These are phyloP conservation scores for Citrus reticulata DNA, from an alignment of 345 rosid species.

Conservation along the genomic window DNA sequence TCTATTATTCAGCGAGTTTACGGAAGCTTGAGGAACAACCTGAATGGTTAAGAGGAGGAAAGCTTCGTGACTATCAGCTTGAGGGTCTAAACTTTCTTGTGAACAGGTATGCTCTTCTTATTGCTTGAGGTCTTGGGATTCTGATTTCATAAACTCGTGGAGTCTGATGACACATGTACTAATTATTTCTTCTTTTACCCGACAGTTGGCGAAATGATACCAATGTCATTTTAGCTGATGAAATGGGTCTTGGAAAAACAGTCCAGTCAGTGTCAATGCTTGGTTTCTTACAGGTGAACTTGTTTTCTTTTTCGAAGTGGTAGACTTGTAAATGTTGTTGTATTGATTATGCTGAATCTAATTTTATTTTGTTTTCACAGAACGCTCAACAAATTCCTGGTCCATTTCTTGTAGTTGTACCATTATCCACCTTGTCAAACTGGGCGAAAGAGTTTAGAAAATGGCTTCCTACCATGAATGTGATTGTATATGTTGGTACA, in stretches of 20 bases:
- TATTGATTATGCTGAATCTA: background rate
- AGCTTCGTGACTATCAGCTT: conserved; percentile 96
- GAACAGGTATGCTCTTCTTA: conserved; percentile 62
- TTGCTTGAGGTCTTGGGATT: background rate
- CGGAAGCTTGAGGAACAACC: conserved; percentile 99
- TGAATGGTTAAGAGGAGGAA: conserved; percentile 94
- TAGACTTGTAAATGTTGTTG: background rate
- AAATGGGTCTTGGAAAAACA: conserved; percentile 99
- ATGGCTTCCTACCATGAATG: conserved; percentile 95
- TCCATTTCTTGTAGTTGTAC: conserved; percentile 98
- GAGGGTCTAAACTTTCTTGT: conserved; percentile 98
- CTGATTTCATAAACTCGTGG: conserved; percentile 5
- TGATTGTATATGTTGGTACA: conserved; percentile 96
- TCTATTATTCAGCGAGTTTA: conserved; percentile 55
- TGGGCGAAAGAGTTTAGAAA: conserved; percentile 99
- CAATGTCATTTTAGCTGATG: conserved; percentile 99
- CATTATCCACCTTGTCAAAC: conserved; percentile 92
- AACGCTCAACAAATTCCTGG: conserved; percentile 93
- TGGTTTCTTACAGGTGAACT: conserved; percentile 88
- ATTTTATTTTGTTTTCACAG: conserved; percentile 37
- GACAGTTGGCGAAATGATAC: conserved; percentile 98
- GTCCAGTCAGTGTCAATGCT: conserved; percentile 99
- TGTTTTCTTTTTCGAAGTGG: conserved; percentile 3
- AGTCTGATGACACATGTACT: conserved; percentile 1
- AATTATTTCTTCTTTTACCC: conserved; percentile 13